These are phyloP conservation scores for Poterioochromonas sp. DNA, from an alignment of 352 stramenopile genomes.

Conservation along the genomic window DNA sequence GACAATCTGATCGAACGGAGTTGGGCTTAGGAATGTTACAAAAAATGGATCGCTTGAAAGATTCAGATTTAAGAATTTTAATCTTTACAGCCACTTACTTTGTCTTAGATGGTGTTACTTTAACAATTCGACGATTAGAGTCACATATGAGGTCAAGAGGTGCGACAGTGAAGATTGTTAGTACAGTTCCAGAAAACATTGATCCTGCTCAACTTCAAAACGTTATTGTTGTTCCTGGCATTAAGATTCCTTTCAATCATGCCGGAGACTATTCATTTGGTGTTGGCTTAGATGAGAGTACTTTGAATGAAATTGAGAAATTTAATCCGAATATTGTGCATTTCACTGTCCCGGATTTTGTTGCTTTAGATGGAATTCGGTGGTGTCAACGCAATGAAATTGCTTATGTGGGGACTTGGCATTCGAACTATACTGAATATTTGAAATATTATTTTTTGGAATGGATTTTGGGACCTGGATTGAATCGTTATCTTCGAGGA, in stretches of 20 bases:
- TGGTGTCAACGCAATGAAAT: constrained; percentile 46
- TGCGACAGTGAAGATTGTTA: constrained; percentile 48
- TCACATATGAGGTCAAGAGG: constrained; percentile 47
- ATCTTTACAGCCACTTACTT: constrained; percentile 40
- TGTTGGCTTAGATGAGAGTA: constrained; percentile 42
- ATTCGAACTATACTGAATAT: constrained; percentile 54
- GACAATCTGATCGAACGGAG: no score
- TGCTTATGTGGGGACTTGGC: constrained; percentile 52
- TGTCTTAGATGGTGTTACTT: constrained; percentile 45
- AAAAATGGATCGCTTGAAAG: background rate
- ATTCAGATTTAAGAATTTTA: constrained; percentile 34
- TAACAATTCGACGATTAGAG: constrained; percentile 53
- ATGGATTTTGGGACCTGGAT: constrained; percentile 42
- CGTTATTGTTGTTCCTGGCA: constrained; percentile 41
- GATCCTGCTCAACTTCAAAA: constrained; percentile 13
- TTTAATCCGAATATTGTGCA: constrained; percentile 52
- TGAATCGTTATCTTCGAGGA: constrained; percentile 47
- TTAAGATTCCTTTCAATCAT: constrained; percentile 48
- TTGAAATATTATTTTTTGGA: constrained; percentile 49
- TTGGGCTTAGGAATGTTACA: background rate
- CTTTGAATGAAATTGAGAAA: constrained; percentile 42
- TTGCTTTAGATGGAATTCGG: constrained; percentile 48
- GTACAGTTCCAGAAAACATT: constrained; percentile 45
- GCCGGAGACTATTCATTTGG: constrained; percentile 50
- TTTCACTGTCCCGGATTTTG: constrained; percentile 51